Percentiles rank a stretch among this genome's conserved stretches.
Evolutionary conservation across 2,329 filamentous ascomycete species (phyloP).

Genomic region (Emmonsiellopsis sp.): DNA sequence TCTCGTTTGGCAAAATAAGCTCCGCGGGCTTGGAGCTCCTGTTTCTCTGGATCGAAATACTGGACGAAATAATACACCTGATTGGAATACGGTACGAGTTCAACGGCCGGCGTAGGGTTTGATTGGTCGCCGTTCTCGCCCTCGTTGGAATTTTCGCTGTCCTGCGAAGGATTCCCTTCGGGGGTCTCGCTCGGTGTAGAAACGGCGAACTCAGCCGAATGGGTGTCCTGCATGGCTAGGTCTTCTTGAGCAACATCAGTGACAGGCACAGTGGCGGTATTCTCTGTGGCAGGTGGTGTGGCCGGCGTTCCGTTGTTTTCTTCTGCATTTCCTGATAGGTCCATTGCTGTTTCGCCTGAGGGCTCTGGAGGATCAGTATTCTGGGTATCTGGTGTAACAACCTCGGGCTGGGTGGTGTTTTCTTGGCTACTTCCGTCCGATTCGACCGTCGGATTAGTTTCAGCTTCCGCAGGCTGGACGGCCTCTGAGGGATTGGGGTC

Average conservation of each 20-base stretch:
- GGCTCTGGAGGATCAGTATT: background rate
- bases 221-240: slow-evolving; percentile 9
- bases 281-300: background rate
- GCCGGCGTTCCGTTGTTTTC: background rate
- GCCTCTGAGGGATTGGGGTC: background rate
- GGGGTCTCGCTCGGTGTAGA: background rate
- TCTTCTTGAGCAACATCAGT: slow-evolving; percentile 1
- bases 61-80: slow-evolving; percentile 43
- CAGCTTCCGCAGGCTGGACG: background rate
- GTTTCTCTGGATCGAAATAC: slow-evolving; percentile 41
- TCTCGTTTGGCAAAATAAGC: slow-evolving; percentile 33
- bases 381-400: background rate
- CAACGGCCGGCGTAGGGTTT: background rate
- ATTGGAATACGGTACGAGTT: background rate
- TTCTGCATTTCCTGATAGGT: background rate
- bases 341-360: background rate
- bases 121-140: background rate
- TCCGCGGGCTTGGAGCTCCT: slow-evolving; percentile 31
- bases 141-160: background rate
- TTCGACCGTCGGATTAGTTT: background rate
- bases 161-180: background rate
- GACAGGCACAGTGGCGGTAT: background rate
- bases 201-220: slow-evolving; percentile 5
- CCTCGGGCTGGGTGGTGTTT: background rate
- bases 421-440: background rate